A percentile compares a stretch with the other conserved stretches of the same genome.
phyloP scores from a whole-genome alignment of 768 basidiomycete genomes.

The Pisolithus orientalis region DNA sequence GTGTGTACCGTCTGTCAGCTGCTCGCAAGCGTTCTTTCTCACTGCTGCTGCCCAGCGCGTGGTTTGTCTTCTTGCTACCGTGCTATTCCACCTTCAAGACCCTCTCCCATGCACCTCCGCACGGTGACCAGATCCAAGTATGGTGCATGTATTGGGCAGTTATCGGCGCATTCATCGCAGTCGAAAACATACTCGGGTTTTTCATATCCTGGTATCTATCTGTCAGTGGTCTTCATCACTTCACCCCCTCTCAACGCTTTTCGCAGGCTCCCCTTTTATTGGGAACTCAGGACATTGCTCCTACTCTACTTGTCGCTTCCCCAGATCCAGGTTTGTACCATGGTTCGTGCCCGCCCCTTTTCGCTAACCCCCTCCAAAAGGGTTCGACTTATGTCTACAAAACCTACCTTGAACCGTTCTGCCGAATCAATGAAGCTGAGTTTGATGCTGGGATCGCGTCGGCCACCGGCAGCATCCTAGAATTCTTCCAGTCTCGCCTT shows the following conservation, averaged over 20 bases:
- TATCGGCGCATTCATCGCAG: constrained; percentile 50
- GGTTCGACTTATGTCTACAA: constrained; percentile 64
- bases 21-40: neutral
- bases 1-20: constrained; percentile 23
- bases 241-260: constrained; percentile 11
- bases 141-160: constrained; percentile 63
- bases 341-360: neutral
- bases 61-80: constrained; percentile 66
- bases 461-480: constrained; percentile 45
- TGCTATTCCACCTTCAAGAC: constrained; percentile 65
- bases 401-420: constrained; percentile 55
- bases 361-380: constrained; percentile 26
- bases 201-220: constrained; percentile 55
- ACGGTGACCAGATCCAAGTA: constrained; percentile 44
- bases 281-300: constrained; percentile 65
- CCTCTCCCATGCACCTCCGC: constrained; percentile 44
- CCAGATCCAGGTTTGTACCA: constrained; percentile 53
- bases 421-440: constrained; percentile 49
- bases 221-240: neutral
- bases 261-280: constrained; percentile 68
- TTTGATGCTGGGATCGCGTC: constrained; percentile 54
- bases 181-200: constrained; percentile 60
- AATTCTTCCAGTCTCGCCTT: constrained; percentile 51
- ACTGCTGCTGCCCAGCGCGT: constrained; percentile 40
- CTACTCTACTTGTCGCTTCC: constrained; percentile 64